Evolutionary conservation across 225 moss, liverwort and hornwort species (phyloP).

Genomic region (Pleurozium schreberi): DNA sequence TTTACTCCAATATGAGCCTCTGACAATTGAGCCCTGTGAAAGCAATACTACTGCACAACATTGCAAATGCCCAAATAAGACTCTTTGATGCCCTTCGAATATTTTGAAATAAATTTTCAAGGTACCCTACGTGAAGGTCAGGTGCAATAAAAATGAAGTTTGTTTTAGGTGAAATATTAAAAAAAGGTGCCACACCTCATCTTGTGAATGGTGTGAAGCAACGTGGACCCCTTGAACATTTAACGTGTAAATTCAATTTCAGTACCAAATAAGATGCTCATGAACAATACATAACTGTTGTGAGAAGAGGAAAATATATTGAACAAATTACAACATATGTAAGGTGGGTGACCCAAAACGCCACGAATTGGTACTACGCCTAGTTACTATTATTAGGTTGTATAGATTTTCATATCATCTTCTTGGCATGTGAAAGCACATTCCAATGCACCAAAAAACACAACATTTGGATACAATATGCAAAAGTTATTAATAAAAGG

Average conservation of each 20-base stretch:
- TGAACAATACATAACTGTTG: too few relatives aligned
- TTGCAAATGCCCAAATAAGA: not conserved
- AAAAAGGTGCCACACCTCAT: not conserved
- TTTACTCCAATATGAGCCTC: not conserved
- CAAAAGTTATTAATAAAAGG: too few relatives aligned
- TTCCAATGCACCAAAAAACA: too few relatives aligned
- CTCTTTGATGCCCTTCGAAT: not conserved
- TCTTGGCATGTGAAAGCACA: too few relatives aligned
- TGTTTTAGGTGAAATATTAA: too few relatives aligned
- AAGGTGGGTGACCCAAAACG: too few relatives aligned
- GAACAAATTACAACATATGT: not conserved
- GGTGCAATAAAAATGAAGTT: accelerated
- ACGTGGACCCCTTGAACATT: accelerated
- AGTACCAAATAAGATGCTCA: too few relatives aligned
- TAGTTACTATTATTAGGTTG: too few relatives aligned
- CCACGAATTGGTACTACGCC: too few relatives aligned
- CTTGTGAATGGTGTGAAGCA: not conserved
- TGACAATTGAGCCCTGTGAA: not conserved
- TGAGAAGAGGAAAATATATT: too few relatives aligned
- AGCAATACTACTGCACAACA: not conserved
- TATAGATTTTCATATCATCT: too few relatives aligned
- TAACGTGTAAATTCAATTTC: not conserved
- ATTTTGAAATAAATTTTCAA: not conserved
- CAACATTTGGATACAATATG: too few relatives aligned
- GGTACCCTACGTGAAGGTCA: not conserved